A percentile compares a stretch with the other conserved stretches of the same genome.
These are phyloP conservation scores for Moniliophthora roreri DNA, from an alignment of 1,284 basidiomycete genomes.

Conservation along the genomic window DNA sequence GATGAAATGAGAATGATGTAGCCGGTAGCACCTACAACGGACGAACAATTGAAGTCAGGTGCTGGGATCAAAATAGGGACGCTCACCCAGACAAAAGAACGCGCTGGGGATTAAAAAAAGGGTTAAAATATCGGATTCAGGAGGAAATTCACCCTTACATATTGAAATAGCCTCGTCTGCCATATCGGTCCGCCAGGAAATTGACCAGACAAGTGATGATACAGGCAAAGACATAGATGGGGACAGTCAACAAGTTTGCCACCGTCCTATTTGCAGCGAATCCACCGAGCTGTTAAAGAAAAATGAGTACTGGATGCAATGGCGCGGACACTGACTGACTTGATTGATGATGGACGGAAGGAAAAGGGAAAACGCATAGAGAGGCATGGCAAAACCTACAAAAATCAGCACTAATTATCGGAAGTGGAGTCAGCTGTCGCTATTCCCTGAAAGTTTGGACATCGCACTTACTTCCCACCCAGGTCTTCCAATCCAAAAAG, in stretches of 20 bases:
- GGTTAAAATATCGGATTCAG: neutral
- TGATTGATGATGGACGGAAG: constrained; percentile 71
- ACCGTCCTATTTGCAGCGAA: constrained; percentile 33
- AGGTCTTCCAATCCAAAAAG: constrained; percentile 73
- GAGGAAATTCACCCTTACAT: constrained; percentile 43
- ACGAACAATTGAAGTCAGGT: constrained; percentile 9
- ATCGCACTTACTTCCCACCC: constrained; percentile 62
- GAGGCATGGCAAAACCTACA: constrained; percentile 56
- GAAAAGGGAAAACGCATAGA: constrained; percentile 76
- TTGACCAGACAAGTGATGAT: constrained; percentile 64
- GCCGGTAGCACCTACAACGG: constrained; percentile 43
- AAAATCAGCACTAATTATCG: constrained; percentile 52
- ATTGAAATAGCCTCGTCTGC: constrained; percentile 60
- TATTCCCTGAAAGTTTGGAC: no score
- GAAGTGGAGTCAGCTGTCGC: no score
- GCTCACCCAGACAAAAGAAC: constrained; percentile 37
- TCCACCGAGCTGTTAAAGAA: constrained; percentile 39
- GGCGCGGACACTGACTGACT: constrained; percentile 33
- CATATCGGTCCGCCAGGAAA: constrained; percentile 59
- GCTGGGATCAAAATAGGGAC: neutral
- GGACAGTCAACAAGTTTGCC: constrained; percentile 74
- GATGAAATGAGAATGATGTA: constrained; percentile 71
- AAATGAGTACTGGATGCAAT: constrained; percentile 6
- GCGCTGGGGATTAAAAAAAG: constrained; percentile 26
- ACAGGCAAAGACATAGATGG: constrained; percentile 70